Evolutionary conservation across 2,329 filamentous ascomycete species (phyloP), one percentile per base, ranked within the genome.

Genomic region (Furcasterigmium furcatum): DNA sequence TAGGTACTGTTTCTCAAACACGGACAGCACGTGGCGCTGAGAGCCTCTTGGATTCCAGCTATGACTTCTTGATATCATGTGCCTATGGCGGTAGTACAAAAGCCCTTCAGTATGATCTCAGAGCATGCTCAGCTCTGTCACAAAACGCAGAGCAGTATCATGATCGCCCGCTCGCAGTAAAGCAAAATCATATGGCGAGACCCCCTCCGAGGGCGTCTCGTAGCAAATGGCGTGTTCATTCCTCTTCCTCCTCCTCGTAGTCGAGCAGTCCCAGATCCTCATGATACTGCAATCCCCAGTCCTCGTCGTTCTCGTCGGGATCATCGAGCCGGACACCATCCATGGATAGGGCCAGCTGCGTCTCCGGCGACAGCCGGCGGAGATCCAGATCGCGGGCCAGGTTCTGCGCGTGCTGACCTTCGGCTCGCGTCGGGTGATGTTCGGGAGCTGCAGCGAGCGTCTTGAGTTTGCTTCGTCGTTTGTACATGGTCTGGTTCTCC

Each of bases 211-310:
- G n/a, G n/a, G n/a, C n/a, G n/a, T n/a, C n/a, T n/a, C n/a, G n/a
- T n/a, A n/a, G n/a, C n/a, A n/a, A n/a, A n/a, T n/a, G n/a, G n/a
- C n/a, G n/a, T n/a, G n/a, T n/a, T n/a, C 24, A 27, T 27, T 7
- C 12, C 24, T 27, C 24, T 12, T 27, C 7, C 24, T 27, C 24
- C 12, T 27, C 7, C 24, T 27, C 7, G 24, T 43, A 21, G 38
- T 38, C 46, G 36, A 48, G 27, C 18, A 22, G 27, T 19, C 20
- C 29, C 29, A 9, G 21, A 21, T 43, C 41, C 20, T 68, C 64
- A 41, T 67, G 63, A 44, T 65, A 65, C 2, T 18, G 44, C 47
- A 66, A 60, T 3, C 55, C 58, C 60, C 61, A 67, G n/a, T 63
- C 62, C 38, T 62, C 55, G 14, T 54, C 62, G 18, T 55, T 10